Conservation (phyloP, 805 yeast genomes). For the Peterozyma xylosa region DNA sequence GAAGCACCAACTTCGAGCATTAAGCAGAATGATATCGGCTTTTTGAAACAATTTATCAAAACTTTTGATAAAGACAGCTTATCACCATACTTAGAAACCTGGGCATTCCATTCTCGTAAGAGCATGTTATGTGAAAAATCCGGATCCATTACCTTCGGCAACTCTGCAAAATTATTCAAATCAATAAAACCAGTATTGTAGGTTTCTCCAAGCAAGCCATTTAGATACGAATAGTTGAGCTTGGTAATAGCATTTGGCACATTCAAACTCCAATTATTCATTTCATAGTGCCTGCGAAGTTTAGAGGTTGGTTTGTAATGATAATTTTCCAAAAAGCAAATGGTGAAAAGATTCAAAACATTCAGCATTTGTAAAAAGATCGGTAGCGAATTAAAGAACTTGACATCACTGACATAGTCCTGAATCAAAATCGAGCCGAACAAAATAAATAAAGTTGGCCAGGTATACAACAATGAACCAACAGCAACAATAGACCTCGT, state of each 20-base stretch:
- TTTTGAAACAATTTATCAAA: background rate
- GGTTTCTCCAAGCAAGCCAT: constrained; percentile 71
- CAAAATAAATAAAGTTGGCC: background rate
- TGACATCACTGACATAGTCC: background rate
- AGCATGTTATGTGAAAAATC: background rate
- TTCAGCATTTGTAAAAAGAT: background rate
- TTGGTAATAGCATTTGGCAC: constrained; percentile 60
- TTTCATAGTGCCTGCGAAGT: constrained; percentile 8
- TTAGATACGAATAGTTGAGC: constrained; percentile 88
- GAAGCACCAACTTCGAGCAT: background rate
- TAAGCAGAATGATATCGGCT: background rate
- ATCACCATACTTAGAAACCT: background rate
- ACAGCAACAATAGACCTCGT: background rate
- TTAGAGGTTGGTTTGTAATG: constrained; percentile 10
- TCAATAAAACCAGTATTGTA: constrained; percentile 21
- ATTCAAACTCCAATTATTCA: constrained; percentile 12
- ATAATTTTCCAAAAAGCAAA: background rate
- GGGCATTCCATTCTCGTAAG: background rate
- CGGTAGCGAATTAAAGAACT: background rate
- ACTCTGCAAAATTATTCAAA: background rate
- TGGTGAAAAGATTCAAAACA: background rate
- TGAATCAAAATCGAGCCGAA: background rate
- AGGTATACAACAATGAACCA: background rate
- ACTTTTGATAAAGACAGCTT: background rate
- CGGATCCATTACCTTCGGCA: background rate